Conservation (phyloP, 345 rosid genomes). For the Isatis tinctoria region DNA sequence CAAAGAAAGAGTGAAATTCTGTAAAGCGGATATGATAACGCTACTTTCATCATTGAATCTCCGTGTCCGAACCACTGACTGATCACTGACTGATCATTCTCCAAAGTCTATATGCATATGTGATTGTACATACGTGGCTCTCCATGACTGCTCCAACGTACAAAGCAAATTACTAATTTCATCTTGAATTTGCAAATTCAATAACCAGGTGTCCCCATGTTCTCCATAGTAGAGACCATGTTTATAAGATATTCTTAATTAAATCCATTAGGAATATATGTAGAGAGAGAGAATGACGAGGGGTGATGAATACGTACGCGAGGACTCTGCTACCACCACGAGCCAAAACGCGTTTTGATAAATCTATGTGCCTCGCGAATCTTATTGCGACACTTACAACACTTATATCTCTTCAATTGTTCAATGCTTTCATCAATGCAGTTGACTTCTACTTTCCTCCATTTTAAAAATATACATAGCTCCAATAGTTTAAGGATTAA, state of each 20-base stretch:
- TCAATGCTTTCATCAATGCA: constrained; percentile 12
- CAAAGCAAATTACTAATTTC: not conserved
- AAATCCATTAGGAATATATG: not conserved
- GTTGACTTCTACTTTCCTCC: not conserved
- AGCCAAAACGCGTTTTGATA: constrained; percentile 22
- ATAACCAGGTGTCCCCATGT: not conserved
- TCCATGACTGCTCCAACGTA: not conserved
- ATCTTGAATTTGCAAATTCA: not conserved
- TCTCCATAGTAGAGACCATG: not conserved
- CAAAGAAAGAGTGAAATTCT: not conserved
- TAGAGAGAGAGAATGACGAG: not conserved
- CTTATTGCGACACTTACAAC: not conserved
- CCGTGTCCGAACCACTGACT: constrained; percentile 26
- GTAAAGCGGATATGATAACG: constrained; percentile 1
- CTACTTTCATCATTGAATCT: constrained; percentile 4
- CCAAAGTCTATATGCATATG: not conserved
- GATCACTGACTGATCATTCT: constrained; percentile 10
- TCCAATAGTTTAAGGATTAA: not conserved
- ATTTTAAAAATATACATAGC: not conserved
- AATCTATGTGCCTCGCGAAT: not conserved
- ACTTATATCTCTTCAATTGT: not conserved
- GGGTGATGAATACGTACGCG: not conserved
- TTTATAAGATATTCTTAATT: not conserved
- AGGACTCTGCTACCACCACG: constrained; percentile 6
- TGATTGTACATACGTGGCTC: constrained; percentile 17